Evolutionary conservation across 116 monocot species (phyloP).

Genomic region (Zostera marina): DNA sequence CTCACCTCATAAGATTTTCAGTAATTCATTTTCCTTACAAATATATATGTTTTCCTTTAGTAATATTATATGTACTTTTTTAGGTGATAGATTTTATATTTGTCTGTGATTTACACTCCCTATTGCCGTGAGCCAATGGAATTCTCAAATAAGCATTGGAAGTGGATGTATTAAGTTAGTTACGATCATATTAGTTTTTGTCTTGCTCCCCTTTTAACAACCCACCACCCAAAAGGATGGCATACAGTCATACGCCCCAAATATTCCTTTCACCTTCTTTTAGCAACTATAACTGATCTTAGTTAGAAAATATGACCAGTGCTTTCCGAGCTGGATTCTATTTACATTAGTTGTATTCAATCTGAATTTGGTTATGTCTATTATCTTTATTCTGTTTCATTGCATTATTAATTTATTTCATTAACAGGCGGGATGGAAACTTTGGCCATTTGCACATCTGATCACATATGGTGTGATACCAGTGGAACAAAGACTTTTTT

Average conservation of each 20-base stretch:
- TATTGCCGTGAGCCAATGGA: neutral
- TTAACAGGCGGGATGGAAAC: conserved; percentile 69
- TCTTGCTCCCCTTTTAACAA: no score
- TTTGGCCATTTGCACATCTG: conserved; percentile 86
- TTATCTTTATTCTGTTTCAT: neutral
- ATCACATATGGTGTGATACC: conserved; percentile 81
- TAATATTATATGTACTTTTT: neutral
- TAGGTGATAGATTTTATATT: neutral
- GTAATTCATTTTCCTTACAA: neutral
- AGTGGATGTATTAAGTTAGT: no score
- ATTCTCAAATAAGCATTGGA: no score
- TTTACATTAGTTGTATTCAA: neutral
- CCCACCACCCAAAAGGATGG: no score
- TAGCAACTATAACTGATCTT: no score
- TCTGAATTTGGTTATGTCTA: neutral
- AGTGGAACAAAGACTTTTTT: conserved; percentile 82
- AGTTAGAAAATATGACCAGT: no score
- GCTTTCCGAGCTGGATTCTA: neutral
- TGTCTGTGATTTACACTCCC: neutral
- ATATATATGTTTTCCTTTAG: no score
- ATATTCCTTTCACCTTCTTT: no score
- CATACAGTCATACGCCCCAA: no score
- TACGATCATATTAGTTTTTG: no score
- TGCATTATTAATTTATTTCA: conserved; percentile 1
- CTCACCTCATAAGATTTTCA: neutral